Conservation (phyloP, 495 filamentous ascomycete species). For the Daldinia loculata region DNA sequence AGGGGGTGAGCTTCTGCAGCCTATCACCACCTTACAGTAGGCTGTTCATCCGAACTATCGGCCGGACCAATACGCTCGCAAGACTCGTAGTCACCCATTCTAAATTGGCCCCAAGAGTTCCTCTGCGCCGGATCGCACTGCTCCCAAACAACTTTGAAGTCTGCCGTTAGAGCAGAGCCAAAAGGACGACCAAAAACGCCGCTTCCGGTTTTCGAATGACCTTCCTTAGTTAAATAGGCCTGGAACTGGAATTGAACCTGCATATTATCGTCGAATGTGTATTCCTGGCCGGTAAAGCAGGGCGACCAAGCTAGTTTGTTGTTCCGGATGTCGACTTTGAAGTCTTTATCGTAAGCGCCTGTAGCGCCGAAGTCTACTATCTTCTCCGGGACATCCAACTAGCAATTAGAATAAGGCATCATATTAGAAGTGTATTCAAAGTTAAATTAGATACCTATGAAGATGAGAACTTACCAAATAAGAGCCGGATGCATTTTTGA, state of each 20-base stretch:
- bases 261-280: constrained; percentile 37
- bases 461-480: constrained; percentile 16
- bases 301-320: constrained; percentile 24
- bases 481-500: constrained; percentile 36
- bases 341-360: constrained; percentile 26
- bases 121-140: constrained; percentile 28
- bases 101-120: constrained; percentile 35
- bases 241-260: constrained; percentile 40
- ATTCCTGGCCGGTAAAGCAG: constrained; percentile 36
- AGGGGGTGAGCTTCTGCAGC: neutral
- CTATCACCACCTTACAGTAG: constrained; percentile 32
- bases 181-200: constrained; percentile 28
- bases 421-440: neutral
- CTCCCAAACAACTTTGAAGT: constrained; percentile 32
- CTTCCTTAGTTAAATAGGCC: constrained; percentile 36
- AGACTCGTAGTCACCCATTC: constrained; percentile 35
- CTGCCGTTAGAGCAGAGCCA: constrained; percentile 27
- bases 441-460: neutral
- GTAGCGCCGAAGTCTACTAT: constrained; percentile 17
- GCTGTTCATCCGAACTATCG: constrained; percentile 5
- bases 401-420: neutral
- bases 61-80: constrained; percentile 19
- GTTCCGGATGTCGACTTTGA: constrained; percentile 31
- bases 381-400: constrained; percentile 31
- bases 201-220: constrained; percentile 22